Conservation (phyloP, 139 green algal genomes). For the Tetradesmus lagerheimii region DNA sequence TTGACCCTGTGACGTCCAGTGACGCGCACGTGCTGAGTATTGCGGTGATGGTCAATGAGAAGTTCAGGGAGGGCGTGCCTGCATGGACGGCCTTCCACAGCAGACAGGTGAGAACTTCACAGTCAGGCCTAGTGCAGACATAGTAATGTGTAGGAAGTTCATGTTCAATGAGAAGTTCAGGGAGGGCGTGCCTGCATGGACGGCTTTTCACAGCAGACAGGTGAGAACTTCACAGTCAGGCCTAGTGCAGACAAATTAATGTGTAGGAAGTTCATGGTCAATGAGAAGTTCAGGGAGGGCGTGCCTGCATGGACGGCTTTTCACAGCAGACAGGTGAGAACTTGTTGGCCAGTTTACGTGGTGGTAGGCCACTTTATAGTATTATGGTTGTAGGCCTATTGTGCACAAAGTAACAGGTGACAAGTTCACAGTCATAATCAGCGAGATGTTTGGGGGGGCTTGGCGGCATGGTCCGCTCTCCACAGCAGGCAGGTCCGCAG, state of each 20-base stretch:
- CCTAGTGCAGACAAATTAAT: too few relatives aligned
- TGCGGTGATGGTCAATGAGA: conserved; percentile 96
- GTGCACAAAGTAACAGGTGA: too few relatives aligned
- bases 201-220: conserved; percentile 71
- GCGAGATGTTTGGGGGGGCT: conserved; percentile 92
- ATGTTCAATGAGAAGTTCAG: conserved; percentile 97
- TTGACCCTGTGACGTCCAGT: conserved; percentile 63
- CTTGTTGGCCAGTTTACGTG: too few relatives aligned
- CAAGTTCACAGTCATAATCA: conserved; percentile 89
- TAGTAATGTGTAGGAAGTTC: conserved; percentile 27
- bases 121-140: too few relatives aligned
- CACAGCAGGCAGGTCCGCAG: conserved; percentile 60
- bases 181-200: conserved; percentile 87
- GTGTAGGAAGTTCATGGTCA: conserved; percentile 80
- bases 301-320: conserved; percentile 89
- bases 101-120: conserved; percentile 52
- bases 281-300: conserved; percentile 93
- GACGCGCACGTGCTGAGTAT: conserved; percentile 91
- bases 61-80: conserved; percentile 88
- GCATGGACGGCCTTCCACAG: conserved; percentile 86
- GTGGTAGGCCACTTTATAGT: too few relatives aligned
- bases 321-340: conserved; percentile 57
- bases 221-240: conserved; percentile 28
- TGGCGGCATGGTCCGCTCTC: conserved; percentile 88
- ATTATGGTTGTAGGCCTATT: too few relatives aligned